Conservation (phyloP, 805 yeast species). For the Nakazawaea ernobii region DNA sequence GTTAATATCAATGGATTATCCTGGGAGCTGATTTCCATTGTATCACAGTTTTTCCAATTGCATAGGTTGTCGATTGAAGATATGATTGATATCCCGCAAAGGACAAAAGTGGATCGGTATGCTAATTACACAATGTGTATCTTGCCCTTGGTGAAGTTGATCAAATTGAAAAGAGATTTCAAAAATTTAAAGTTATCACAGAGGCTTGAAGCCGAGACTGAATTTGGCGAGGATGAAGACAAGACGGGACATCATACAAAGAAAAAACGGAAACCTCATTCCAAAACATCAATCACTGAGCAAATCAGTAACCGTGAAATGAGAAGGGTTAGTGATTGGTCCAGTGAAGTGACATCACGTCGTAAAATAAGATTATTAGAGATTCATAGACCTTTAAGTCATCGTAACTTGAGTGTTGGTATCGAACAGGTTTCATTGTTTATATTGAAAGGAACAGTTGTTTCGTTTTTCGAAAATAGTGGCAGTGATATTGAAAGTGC, state of each 20-base stretch:
- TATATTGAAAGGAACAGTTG: constrained; percentile 37
- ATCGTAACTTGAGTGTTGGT: constrained; percentile 38
- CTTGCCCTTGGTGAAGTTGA: constrained; percentile 44
- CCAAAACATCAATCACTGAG: constrained; percentile 17
- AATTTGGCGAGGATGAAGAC: background rate
- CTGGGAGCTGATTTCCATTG: constrained; percentile 49
- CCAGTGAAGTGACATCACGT: constrained; percentile 11
- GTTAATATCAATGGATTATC: constrained; percentile 55
- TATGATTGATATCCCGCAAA: constrained; percentile 56
- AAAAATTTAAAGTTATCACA: background rate
- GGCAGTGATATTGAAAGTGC: constrained; percentile 50
- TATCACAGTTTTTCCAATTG: constrained; percentile 37
- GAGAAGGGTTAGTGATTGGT: constrained; percentile 28
- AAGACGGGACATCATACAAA: background rate
- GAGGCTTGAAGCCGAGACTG: background rate
- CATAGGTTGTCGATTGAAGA: constrained; percentile 57
- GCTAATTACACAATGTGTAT: constrained; percentile 47
- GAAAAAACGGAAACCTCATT: too few species aligned
- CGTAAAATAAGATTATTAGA: constrained; percentile 28
- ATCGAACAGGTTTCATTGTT: constrained; percentile 53
- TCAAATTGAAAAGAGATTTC: constrained; percentile 20
- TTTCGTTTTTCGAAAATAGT: constrained; percentile 53
- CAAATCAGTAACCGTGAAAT: constrained; percentile 20
- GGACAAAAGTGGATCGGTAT: constrained; percentile 53
- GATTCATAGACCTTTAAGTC: constrained; percentile 37